phyloP scores from a whole-genome alignment of 2,329 filamentous ascomycete species.

The Emmonsia crescens region DNA sequence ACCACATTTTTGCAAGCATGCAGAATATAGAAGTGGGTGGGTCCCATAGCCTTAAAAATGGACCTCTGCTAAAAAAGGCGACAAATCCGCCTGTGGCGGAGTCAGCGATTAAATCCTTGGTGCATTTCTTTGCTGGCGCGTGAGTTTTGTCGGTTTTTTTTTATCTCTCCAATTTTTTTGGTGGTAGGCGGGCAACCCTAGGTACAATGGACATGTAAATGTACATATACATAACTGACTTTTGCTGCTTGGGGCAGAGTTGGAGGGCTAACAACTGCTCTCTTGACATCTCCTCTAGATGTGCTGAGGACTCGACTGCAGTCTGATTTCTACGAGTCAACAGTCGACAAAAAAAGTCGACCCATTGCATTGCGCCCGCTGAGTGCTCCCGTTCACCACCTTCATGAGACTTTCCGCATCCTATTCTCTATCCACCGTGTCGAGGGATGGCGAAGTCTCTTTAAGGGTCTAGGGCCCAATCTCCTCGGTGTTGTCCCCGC shows the following conservation, averaged over 20 bases:
- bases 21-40: neutral
- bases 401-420: constrained; percentile 77
- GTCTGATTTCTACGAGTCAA: constrained; percentile 85
- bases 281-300: constrained; percentile 88
- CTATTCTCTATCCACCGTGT: constrained; percentile 64
- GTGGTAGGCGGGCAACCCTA: too few species aligned
- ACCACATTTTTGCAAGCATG: neutral
- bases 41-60: neutral
- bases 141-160: constrained; percentile 37
- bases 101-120: constrained; percentile 60
- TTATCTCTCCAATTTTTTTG: constrained; percentile 6
- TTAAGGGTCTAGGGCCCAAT: constrained; percentile 86
- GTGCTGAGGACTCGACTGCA: constrained; percentile 89
- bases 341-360: constrained; percentile 45
- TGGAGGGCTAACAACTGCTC: constrained; percentile 82
- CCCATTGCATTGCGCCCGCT: neutral
- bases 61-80: neutral
- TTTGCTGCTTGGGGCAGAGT: constrained; percentile 41
- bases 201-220: too few species aligned
- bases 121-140: constrained; percentile 86
- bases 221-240: constrained; percentile 12
- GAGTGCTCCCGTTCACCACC: constrained; percentile 46
- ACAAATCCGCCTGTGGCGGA: neutral
- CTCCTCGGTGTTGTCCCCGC: constrained; percentile 82
- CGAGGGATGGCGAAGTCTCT: constrained; percentile 76